Percentiles rank a stretch among this genome's conserved stretches.
Conservation (phyloP, 1,284 basidiomycete genomes). For the Ceraceosorus bombacis region DNA sequence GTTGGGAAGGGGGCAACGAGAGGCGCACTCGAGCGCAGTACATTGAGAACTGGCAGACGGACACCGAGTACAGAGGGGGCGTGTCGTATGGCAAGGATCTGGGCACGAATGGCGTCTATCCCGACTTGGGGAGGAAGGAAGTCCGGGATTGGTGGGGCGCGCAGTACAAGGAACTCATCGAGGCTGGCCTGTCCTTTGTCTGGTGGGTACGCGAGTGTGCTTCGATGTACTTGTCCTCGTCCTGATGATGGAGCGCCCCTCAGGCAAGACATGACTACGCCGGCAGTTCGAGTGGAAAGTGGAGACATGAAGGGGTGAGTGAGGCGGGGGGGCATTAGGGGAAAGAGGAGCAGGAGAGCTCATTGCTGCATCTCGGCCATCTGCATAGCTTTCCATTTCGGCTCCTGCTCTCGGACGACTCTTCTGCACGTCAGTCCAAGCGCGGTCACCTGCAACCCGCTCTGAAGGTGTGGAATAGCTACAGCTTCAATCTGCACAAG, state of each 20-base stretch:
- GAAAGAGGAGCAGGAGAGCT: too few relatives aligned
- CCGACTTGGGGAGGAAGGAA: constrained; percentile 7
- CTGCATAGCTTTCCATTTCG: constrained; percentile 2
- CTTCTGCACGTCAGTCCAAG: background rate
- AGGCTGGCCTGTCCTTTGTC: constrained; percentile 6
- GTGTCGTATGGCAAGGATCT: constrained; percentile 7
- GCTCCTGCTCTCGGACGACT: constrained; percentile 5
- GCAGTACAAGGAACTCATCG: constrained; percentile 9
- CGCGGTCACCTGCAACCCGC: constrained; percentile 1
- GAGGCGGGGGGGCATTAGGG: too few relatives aligned
- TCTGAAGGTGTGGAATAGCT: constrained; percentile 4
- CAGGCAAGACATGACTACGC: constrained; percentile 9
- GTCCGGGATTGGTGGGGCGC: constrained; percentile 10
- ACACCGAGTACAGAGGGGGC: constrained; percentile 4
- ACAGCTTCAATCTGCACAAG: constrained; percentile 7
- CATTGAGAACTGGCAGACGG: too few relatives aligned
- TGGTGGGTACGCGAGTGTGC: background rate
- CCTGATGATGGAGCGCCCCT: too few relatives aligned
- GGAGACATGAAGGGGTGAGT: constrained; percentile 5
- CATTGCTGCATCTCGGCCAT: too few relatives aligned
- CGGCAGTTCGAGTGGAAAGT: constrained; percentile 1
- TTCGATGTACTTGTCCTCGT: too few relatives aligned
- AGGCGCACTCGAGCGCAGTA: background rate
- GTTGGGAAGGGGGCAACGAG: constrained; percentile 6
- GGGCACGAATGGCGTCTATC: constrained; percentile 8